Evolutionary conservation across 208 protist species (phyloP), one percentile per base, ranked within the genome.

Genomic region (Acanthamoeba castellanii): DNA sequence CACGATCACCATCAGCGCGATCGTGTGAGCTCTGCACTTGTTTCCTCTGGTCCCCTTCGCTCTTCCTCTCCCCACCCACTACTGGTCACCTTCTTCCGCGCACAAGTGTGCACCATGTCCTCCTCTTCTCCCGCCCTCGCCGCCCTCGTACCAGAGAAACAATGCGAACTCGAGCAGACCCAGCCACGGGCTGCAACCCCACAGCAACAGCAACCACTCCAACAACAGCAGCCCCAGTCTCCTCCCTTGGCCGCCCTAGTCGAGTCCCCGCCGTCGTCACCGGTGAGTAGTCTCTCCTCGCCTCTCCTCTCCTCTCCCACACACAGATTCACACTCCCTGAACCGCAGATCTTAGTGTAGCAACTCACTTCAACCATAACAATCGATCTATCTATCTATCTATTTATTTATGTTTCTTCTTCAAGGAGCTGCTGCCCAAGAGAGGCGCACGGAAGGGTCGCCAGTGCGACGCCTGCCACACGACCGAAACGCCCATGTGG

Each of bases 401-500:
- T 14, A 4, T 52, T 52, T n/a, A n/a, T n/a, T n/a, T n/a, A n/a
- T n/a, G n/a, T n/a, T n/a, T n/a, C n/a, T n/a, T n/a, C n/a, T n/a
- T n/a, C n/a, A 20, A 74, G 68, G 32, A 74, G 30, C 42, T n/a
- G 6, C 72, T 72, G n/a, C 64, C 64, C 64, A 72, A 72, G 64
- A 30, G 64, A 34, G 32, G 14, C 16, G 27, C 30, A 34, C 72
- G 72, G 13, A 81, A 81, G 72, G 72, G 72, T 81, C 30, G 72
- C 37, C 30, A 81, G 72, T 81, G 72, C 42, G 72, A 81, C 72
- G 72, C 72, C 42, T 81, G 72, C 72, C 72, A 81, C 42, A 81
- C 72, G 18, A 81, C 72, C 34, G 72, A 81, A 81, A 81, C 72
- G 5, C 72, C 72, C 72, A 81, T 81, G 72, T 81, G 72, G 72